Percentiles rank a stretch among this genome's conserved stretches.
Conservation (phyloP, 23 red algal genomes). For the Porphyridium purpureum region DNA sequence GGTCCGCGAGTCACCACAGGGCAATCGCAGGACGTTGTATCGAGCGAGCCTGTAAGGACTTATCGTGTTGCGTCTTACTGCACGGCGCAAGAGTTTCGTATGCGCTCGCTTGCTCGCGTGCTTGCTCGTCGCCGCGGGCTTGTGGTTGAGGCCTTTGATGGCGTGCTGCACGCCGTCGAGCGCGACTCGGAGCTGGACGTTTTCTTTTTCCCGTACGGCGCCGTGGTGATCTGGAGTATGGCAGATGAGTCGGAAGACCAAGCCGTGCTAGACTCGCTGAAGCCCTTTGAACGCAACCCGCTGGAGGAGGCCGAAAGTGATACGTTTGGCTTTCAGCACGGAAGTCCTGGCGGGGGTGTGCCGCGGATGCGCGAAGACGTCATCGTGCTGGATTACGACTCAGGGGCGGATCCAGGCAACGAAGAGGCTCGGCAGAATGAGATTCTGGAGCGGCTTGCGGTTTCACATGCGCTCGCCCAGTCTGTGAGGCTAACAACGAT, state of each 20-base stretch:
- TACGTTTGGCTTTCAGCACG: conserved; percentile 3
- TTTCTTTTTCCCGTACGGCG: conserved; percentile 40
- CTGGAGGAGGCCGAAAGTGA: conserved; percentile 6
- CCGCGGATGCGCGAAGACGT: background rate
- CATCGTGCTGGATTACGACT: background rate
- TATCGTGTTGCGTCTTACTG: no score
- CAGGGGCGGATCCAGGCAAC: background rate
- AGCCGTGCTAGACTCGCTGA: conserved; percentile 3
- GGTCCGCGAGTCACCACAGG: no score
- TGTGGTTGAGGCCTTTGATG: no score
- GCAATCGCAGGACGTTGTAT: no score
- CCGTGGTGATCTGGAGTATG: conserved; percentile 26
- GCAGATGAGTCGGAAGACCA: conserved; percentile 6
- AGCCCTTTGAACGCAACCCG: conserved; percentile 10
- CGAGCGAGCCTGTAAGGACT: no score
- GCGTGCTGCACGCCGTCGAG: no score
- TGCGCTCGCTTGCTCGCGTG: no score
- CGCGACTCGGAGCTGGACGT: conserved; percentile 8
- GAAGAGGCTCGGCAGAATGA: background rate
- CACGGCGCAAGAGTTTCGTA: no score
- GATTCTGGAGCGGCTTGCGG: conserved; percentile 46
- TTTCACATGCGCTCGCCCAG: conserved; percentile 70
- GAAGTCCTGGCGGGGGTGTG: background rate
- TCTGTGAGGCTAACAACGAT: conserved; percentile 61
- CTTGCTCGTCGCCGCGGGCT: no score